Evolutionary conservation across 2,329 filamentous ascomycete genomes (phyloP), one percentile per base, ranked within the genome.

Genomic region (Pestalotiopsis sp.): DNA sequence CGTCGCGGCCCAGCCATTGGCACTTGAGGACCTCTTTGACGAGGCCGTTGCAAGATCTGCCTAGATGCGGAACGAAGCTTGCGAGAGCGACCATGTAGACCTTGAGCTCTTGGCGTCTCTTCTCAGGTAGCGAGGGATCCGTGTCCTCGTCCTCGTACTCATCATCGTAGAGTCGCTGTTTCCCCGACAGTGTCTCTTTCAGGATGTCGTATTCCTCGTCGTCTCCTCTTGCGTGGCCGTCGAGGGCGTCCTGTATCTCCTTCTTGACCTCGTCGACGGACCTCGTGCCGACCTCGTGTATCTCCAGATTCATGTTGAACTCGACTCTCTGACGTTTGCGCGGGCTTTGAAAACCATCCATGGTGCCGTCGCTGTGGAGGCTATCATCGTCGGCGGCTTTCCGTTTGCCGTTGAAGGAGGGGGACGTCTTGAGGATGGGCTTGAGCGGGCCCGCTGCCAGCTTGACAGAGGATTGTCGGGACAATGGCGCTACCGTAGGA

Each of bases 1-100:
- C 86, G 70, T 91, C 89, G 68, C 89, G 86, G 11, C 88, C 90
- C 45, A 91, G 81, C 90, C 90, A 92, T 41, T 87, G 86, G 76
- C 87, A 90, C 66, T 83, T 81, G n/a, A 92, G 80, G 9, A 92
- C 82, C 65, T 83, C 84, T 72, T 84, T 84, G 68, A 92, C 85
- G 36, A 92, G 80, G 4, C 85, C 86, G 25, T 87, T 84, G 75
- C 88, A 91, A 38, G 84, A 85, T 76, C 85, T 86, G 72, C 87
- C 85, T 39, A 92, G 81, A 45, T 89, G 82, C n/a, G 89, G 87
- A 7, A 88, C 84, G 73, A 86, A 89, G 75, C 84, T 86, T 13
- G 89, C 87, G 61, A 92, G 82, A n/a, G 89, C 89, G 72, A 90
- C 81, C 68, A 92, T 81, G 76, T 91, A 91, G 49, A 84, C 83